Percentiles rank a stretch among this genome's conserved stretches.
phyloP scores from a whole-genome alignment of 2,329 filamentous ascomycete genomes.

The Colletotrichum simmondsii region DNA sequence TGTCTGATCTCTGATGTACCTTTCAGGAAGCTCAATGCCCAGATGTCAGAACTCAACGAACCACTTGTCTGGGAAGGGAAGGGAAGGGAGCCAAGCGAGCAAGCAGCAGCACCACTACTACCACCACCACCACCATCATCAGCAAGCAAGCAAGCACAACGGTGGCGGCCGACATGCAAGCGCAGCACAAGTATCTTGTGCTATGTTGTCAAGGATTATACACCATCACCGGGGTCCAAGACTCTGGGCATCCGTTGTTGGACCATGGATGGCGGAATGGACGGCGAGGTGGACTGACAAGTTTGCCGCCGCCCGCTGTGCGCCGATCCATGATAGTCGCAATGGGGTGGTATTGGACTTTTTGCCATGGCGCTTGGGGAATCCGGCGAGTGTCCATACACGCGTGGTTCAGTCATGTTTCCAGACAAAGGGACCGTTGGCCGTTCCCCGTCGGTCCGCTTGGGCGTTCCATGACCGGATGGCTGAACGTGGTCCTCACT shows the following conservation, averaged over 20 bases:
- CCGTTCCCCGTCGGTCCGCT: conserved; percentile 32
- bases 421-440: conserved; percentile 28
- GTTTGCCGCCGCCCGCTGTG: conserved; percentile 20
- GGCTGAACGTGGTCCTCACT: conserved; percentile 25
- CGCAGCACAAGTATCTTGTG: background rate
- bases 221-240: conserved; percentile 17
- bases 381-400: conserved; percentile 14
- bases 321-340: conserved; percentile 2
- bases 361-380: conserved; percentile 27
- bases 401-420: conserved; percentile 21
- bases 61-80: conserved; percentile 21
- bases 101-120: background rate
- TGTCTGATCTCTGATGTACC: conserved; percentile 22
- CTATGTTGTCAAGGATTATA: conserved; percentile 13
- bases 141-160: no score
- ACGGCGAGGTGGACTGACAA: conserved; percentile 22
- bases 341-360: background rate
- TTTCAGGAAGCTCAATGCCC: conserved; percentile 1
- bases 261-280: background rate
- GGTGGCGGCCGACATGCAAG: conserved; percentile 10
- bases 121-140: no score
- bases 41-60: conserved; percentile 24
- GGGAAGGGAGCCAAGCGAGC: conserved; percentile 16
- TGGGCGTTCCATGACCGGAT: conserved; percentile 21
- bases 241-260: conserved; percentile 17